phyloP scores from a whole-genome alignment of 176 grass and related monocot species.

The Hordeum vulgare region MorexV3_pseudomolecules_assembly NC_058518.1:490619085-490619584 shows the following conservation, averaged over 20 bases:
- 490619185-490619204: constrained; percentile 43
- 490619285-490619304: constrained; percentile 3
- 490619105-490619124: neutral
- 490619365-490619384: neutral
- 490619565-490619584: neutral
- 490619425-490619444: neutral
- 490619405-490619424: neutral
- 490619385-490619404: neutral
- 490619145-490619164: neutral
- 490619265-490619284: constrained; percentile 25
- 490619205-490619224: constrained; percentile 34
- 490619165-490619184: neutral
- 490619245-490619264: constrained; percentile 3
- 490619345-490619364: neutral
- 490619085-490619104: neutral
- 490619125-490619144: neutral
- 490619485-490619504: constrained; percentile 37
- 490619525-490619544: constrained; percentile 29
- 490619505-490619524: constrained; percentile 57
- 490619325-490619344: neutral
- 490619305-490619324: neutral
- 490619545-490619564: constrained; percentile 10
- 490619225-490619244: constrained; percentile 65
- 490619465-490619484: constrained; percentile 29
- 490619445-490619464: neutral